Percentiles rank a stretch among this genome's conserved stretches.
phyloP scores from a whole-genome alignment of 495 filamentous ascomycete genomes.

The Terfezia claveryi region DNA sequence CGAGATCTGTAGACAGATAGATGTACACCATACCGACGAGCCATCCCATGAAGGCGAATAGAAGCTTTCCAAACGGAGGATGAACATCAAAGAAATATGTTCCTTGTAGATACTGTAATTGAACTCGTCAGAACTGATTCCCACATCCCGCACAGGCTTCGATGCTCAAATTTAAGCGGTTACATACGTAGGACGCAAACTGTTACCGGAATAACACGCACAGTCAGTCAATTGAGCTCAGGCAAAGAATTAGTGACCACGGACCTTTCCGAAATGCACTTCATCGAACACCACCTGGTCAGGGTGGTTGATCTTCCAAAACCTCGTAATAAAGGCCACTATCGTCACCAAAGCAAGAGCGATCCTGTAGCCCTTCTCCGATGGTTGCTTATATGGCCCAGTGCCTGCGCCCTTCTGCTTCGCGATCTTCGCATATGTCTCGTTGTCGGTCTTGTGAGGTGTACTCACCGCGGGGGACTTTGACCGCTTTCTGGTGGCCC shows the following conservation, averaged over 20 bases:
- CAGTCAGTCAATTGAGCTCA: not conserved
- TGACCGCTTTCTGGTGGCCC: not conserved
- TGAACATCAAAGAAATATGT: slow-evolving; percentile 99
- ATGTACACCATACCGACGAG: slow-evolving; percentile 27
- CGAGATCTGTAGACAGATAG: slow-evolving; percentile 13
- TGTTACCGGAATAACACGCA: not conserved
- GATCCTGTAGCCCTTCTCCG: slow-evolving; percentile 38
- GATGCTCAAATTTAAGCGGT: not conserved
- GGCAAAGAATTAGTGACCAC: slow-evolving; percentile 2
- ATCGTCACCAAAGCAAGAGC: slow-evolving; percentile 54
- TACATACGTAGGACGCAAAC: slow-evolving; percentile 23
- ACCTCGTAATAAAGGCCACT: slow-evolving; percentile 73
- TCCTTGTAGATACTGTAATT: slow-evolving; percentile 68
- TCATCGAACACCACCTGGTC: slow-evolving; percentile 97
- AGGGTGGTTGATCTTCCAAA: slow-evolving; percentile 85
- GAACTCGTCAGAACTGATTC: slow-evolving; percentile 8
- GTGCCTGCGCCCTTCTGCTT: not conserved
- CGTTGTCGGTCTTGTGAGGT: not conserved
- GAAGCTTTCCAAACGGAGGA: slow-evolving; percentile 80
- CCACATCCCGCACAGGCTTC: not conserved
- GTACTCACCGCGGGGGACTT: not conserved
- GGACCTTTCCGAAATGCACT: slow-evolving; percentile 97
- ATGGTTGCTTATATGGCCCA: not conserved
- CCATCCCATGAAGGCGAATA: slow-evolving; percentile 90
- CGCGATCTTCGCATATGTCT: not conserved